Evolutionary conservation across 306 rosid species (phyloP), one percentile per base, ranked within the genome.

Genomic region (Macrotyloma uniflorum): DNA sequence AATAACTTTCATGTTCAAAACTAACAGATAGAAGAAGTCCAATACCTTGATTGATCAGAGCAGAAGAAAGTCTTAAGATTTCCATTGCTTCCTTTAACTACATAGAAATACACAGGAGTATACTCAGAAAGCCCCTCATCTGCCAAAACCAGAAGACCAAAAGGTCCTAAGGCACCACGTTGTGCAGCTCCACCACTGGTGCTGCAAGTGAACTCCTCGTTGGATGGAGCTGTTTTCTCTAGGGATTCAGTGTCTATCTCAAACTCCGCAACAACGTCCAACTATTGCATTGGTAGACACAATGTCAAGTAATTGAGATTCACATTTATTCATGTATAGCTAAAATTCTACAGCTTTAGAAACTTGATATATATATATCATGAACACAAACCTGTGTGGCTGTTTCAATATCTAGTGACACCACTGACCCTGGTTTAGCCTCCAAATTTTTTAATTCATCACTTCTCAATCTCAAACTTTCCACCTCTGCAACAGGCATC

Each of bases 121-220:
- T 81, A 86, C 75, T 95, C 98, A 3, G 92, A 75, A 36, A 85
- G 95, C 67, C 30, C 83, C 0, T 83, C 76, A 69, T 95, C 95
- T 20, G 97, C 98, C 22, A 95, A 88, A 75, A 95, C 91, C 57
- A 86, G 67, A 77, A 95, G 81, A 77, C 98, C 98, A 59, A 92
- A 95, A 50, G 98, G 98, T 76, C 98, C 98, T 49, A 95, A 78
- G 11, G 97, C 93, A 13, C 92, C 97, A 3, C 97, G 91, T 15
- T 76, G 10, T 3, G 69, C 47, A 54, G 89, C 88, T 72, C 98
- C 98, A 4, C 93, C 88, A 20, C 92, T 82, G 10, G 23, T 78
- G 33, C 85, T 40, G 57, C 98, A 94, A 36, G 77, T 82, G 80
- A 87, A 94, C n/a, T 84, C 81, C 35, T 9, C 75, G 12, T 85